Percentiles rank a stretch among this genome's conserved stretches.
These are phyloP conservation scores for Adiantum capillusveneris DNA, from an alignment of 75 land plant genomes.

Conservation along the genomic window DNA sequence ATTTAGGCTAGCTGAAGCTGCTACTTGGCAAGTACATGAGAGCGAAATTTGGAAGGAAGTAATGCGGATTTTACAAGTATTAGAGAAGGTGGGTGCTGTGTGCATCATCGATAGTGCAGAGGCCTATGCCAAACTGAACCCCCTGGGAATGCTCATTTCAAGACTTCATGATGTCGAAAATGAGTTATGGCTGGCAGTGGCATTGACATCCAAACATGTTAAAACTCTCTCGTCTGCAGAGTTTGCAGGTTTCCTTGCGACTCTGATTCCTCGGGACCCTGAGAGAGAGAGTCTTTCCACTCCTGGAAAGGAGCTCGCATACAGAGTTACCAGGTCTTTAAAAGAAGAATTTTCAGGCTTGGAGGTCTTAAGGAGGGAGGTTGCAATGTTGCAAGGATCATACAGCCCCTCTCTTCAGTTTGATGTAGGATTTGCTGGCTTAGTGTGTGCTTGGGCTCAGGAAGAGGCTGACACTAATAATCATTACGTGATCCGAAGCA, in stretches of 20 bases:
- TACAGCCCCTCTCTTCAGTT: background rate
- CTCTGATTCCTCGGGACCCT: background rate
- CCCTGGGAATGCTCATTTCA: slow-evolving; percentile 9
- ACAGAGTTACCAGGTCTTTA: slow-evolving; percentile 1
- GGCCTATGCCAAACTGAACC: background rate
- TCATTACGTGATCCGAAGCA: background rate
- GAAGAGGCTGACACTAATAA: background rate
- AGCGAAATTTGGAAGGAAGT: slow-evolving; percentile 6
- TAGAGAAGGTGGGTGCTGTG: slow-evolving; percentile 8
- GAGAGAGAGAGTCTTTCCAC: background rate
- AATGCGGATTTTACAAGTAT: background rate
- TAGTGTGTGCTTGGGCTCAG: slow-evolving; percentile 10
- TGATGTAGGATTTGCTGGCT: background rate
- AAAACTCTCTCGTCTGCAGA: slow-evolving; percentile 3
- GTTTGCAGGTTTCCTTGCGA: slow-evolving; percentile 1
- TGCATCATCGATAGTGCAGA: background rate
- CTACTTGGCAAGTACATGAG: background rate
- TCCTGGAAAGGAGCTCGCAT: slow-evolving; percentile 1
- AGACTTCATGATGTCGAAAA: slow-evolving; percentile 9
- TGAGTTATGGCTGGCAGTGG: slow-evolving; percentile 9
- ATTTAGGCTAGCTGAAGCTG: background rate
- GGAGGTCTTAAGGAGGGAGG: slow-evolving; percentile 2
- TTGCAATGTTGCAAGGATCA: slow-evolving; percentile 4
- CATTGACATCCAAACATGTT: background rate
- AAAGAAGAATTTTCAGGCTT: background rate